Evolutionary conservation across 2,329 filamentous ascomycete species (phyloP).

Genomic region (Juglanconis juglandina): DNA sequence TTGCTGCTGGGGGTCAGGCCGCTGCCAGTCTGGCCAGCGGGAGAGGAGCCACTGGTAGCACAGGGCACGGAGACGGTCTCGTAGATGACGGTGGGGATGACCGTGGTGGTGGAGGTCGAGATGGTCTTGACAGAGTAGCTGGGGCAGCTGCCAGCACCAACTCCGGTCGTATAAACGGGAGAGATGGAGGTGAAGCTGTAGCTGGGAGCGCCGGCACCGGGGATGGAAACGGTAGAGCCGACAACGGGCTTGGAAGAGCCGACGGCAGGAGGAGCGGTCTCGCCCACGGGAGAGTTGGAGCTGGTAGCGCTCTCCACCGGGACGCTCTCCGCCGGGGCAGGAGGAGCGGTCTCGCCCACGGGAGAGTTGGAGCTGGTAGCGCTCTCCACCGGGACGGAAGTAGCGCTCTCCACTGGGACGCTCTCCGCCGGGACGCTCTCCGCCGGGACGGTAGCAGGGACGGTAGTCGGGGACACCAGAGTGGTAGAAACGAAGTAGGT

Average conservation of each 20-base stretch:
- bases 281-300: constrained; percentile 18
- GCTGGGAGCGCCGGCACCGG: constrained; percentile 5
- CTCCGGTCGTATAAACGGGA: constrained; percentile 20
- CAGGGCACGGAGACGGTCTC: constrained; percentile 42
- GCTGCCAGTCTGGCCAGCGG: constrained; percentile 10
- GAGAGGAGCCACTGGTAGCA: constrained; percentile 30
- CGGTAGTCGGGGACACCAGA: constrained; percentile 32
- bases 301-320: constrained; percentile 13
- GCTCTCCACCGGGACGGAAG: constrained; percentile 7
- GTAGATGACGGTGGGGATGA: constrained; percentile 54
- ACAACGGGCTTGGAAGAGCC: constrained; percentile 19
- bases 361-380: constrained; percentile 18
- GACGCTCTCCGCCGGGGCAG: constrained; percentile 11
- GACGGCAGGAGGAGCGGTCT: constrained; percentile 24
- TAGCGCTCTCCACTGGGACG: constrained; percentile 10
- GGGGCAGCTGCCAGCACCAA: constrained; percentile 30
- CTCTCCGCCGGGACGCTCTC: constrained; percentile 17
- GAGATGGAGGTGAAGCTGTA: constrained; percentile 11
- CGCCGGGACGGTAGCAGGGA: constrained; percentile 20
- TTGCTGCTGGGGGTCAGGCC: constrained; percentile 25
- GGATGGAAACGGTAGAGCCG: constrained; percentile 17
- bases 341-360: constrained; percentile 23
- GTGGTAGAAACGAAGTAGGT: constrained; percentile 35
- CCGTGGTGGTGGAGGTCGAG: constrained; percentile 55
- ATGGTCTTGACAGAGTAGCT: constrained; percentile 46